These are phyloP conservation scores for Seiridium unicorne DNA, from an alignment of 2,329 filamentous ascomycete genomes.

Conservation along the genomic window DNA sequence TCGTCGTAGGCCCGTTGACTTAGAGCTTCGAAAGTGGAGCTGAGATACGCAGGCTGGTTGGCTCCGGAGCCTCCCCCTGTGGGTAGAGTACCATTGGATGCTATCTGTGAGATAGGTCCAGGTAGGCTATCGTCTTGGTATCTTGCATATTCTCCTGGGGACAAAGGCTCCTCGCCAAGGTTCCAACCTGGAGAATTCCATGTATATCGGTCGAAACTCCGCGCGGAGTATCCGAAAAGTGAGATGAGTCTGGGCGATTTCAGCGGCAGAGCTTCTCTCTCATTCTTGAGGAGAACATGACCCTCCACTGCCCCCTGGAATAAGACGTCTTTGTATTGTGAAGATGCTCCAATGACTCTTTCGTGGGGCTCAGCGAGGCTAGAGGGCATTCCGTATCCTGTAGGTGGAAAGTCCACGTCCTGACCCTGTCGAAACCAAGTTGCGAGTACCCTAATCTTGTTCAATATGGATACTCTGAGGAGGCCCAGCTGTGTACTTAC, in stretches of 20 bases:
- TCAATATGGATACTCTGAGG: not conserved
- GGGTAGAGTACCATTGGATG: slow-evolving; percentile 43
- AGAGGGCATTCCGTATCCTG: slow-evolving; percentile 49
- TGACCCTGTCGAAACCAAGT: slow-evolving; percentile 57
- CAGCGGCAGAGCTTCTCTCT: slow-evolving; percentile 52
- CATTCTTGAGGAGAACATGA: slow-evolving; percentile 64
- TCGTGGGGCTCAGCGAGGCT: slow-evolving; percentile 46
- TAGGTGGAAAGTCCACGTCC: slow-evolving; percentile 40
- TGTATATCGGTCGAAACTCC: slow-evolving; percentile 34
- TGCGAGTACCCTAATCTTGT: slow-evolving; percentile 38
- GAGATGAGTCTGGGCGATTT: slow-evolving; percentile 49
- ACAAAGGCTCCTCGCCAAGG: slow-evolving; percentile 24
- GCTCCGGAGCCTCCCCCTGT: slow-evolving; percentile 45
- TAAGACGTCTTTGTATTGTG: slow-evolving; percentile 35
- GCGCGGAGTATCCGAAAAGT: slow-evolving; percentile 60
- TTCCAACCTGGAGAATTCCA: slow-evolving; percentile 29
- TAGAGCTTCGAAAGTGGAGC: slow-evolving; percentile 38
- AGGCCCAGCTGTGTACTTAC: slow-evolving; percentile 11
- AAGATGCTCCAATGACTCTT: slow-evolving; percentile 46
- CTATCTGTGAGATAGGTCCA: slow-evolving; percentile 30
- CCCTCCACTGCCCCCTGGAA: slow-evolving; percentile 58
- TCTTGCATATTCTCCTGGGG: slow-evolving; percentile 3
- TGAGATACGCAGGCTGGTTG: slow-evolving; percentile 25
- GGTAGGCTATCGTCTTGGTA: slow-evolving; percentile 14
- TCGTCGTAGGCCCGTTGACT: slow-evolving; percentile 41